Percentiles rank a stretch among this genome's conserved stretches.
Conservation (phyloP, 2,329 filamentous ascomycete genomes). For the Botryotinia narcissicola region DNA sequence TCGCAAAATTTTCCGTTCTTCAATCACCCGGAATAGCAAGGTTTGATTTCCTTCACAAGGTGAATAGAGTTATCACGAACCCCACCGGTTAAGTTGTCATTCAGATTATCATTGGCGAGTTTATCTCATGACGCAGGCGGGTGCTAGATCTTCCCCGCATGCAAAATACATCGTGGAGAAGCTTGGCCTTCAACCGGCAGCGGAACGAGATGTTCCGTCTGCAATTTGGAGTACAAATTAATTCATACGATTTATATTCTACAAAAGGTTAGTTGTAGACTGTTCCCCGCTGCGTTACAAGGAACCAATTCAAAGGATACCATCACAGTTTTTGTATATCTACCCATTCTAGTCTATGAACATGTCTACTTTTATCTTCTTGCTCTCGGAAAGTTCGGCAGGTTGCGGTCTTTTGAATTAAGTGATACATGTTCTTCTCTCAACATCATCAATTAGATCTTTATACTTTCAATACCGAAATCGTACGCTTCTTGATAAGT, state of each 20-base stretch:
- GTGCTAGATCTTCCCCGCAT: slow-evolving; percentile 18
- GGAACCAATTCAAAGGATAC: not conserved
- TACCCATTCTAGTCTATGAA: not conserved
- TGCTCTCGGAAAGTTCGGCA: not conserved
- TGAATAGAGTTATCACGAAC: not conserved
- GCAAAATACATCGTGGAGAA: slow-evolving; percentile 4
- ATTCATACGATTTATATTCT: not conserved
- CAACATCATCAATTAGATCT: no score
- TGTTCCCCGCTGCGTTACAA: not conserved
- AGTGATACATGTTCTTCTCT: no score
- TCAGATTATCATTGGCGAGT: slow-evolving; percentile 9
- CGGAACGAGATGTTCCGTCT: slow-evolving; percentile 32
- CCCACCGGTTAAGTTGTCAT: slow-evolving; percentile 5
- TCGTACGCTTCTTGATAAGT: not conserved
- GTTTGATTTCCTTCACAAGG: not conserved
- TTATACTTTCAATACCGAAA: not conserved
- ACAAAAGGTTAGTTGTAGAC: not conserved
- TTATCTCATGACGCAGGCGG: not conserved
- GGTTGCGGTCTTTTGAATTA: not conserved
- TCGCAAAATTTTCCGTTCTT: not conserved
- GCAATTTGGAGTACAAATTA: slow-evolving; percentile 25
- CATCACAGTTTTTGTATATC: not conserved
- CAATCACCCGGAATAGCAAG: not conserved
- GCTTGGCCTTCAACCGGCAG: slow-evolving; percentile 2
- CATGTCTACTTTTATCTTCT: no score